These are phyloP conservation scores for Orobanche coerulescens DNA, from an alignment of 257 asterid genomes.

Conservation along the genomic window DNA sequence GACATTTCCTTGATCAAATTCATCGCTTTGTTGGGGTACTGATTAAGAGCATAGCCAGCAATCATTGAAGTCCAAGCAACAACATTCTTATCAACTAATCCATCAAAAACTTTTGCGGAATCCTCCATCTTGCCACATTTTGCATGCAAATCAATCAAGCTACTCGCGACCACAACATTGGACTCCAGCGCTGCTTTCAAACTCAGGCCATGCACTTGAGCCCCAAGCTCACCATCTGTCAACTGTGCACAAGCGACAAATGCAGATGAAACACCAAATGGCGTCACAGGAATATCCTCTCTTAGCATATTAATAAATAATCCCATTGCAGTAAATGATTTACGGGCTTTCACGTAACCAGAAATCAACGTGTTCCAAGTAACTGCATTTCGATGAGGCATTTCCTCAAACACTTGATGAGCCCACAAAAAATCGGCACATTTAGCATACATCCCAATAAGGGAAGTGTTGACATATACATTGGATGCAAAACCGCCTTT, in stretches of 20 bases:
- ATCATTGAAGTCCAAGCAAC: slow-evolving; percentile 52
- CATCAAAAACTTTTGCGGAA: slow-evolving; percentile 42
- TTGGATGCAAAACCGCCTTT: slow-evolving; percentile 44
- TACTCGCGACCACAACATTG: slow-evolving; percentile 48
- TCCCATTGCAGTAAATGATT: slow-evolving; percentile 23
- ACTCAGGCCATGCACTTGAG: slow-evolving; percentile 46
- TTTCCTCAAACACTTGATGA: slow-evolving; percentile 47
- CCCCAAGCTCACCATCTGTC: slow-evolving; percentile 38
- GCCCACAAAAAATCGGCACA: slow-evolving; percentile 23
- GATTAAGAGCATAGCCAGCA: slow-evolving; percentile 37
- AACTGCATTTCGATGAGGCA: slow-evolving; percentile 37
- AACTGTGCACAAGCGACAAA: slow-evolving; percentile 42
- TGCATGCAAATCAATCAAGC: slow-evolving; percentile 56
- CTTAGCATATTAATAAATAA: slow-evolving; percentile 41
- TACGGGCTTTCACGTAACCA: slow-evolving; percentile 34
- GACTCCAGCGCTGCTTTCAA: slow-evolving; percentile 40
- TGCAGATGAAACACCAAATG: slow-evolving; percentile 39
- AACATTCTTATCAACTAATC: slow-evolving; percentile 32
- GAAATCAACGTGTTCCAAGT: slow-evolving; percentile 51
- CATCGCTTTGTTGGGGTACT: slow-evolving; percentile 31
- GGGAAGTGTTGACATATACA: slow-evolving; percentile 40
- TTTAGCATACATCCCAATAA: slow-evolving; percentile 41
- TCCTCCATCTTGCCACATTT: slow-evolving; percentile 33
- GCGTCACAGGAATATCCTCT: slow-evolving; percentile 28
- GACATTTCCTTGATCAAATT: slow-evolving; percentile 40